Evolutionary conservation across 2,329 filamentous ascomycete species (phyloP), one percentile per base, ranked within the genome.

Genomic region (Botrytis byssoidea): DNA sequence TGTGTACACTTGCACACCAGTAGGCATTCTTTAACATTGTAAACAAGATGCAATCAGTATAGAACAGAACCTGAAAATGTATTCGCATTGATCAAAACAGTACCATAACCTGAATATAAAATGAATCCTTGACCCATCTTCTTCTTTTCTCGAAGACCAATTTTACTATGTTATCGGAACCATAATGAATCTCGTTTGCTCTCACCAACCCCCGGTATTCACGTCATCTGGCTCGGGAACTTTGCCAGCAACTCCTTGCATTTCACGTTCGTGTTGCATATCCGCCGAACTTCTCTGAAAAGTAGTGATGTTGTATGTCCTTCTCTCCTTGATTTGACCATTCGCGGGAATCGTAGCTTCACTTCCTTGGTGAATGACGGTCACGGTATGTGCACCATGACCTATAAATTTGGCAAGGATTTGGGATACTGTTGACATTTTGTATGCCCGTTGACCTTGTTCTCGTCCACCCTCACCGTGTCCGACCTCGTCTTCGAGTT

Each of bases 381-480:
- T 72, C 20, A 72, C 63, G 29, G 70, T 72, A 44, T 72, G 70
- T 60, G 70, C 70, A 48, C 70, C 70, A 6, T 66, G 46, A 40
- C 70, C 63, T 1, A 35, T 72, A 29, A 72, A 68, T 25, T 48
- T 72, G 22, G n/a, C 35, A 25, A 68, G 40, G 35, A 72, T 72
- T 20, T 59, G 70, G 37, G 70, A 72, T 37, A 72, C 70, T 6
- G 70, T 72, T 48, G 70, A 72, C 70, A 68, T 67, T 40, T 68
- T 72, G 32, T 72, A 44, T 29, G 16, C 61, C 7, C 14, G 46
- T 29, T 59, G 61, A 14, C 20, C 48, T 16, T 63, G 35, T 42
- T 29, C 46, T 16, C n/a, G 46, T 18, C 60, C 25, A 16, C 10
- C 10, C 12, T 61, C 59, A 9, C 12, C 37, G 6, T 63, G 60